phyloP scores from a whole-genome alignment of 129 eudicot genomes.

The Flaveria sonorensis region DNA sequence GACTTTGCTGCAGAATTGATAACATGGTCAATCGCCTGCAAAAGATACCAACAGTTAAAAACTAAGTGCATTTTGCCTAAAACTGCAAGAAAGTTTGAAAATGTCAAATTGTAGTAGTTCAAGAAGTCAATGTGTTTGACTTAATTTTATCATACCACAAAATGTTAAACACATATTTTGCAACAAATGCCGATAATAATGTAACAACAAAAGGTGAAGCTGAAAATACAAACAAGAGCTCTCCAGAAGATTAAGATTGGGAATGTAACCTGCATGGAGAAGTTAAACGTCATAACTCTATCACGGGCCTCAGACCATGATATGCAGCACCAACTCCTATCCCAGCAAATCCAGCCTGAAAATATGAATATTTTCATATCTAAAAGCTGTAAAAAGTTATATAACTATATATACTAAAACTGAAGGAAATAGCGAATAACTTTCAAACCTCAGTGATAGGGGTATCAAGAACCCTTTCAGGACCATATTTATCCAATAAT shows the following conservation, averaged over 20 bases:
- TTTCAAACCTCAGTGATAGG: conserved; percentile 71
- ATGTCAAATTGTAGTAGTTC: not conserved
- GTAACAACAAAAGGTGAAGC: conserved; percentile 9
- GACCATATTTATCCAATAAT: conserved; percentile 75
- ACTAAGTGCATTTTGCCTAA: conserved; percentile 10
- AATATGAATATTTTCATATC: conserved; percentile 5
- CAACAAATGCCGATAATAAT: not conserved
- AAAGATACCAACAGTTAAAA: conserved; percentile 14
- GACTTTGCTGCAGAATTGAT: conserved; percentile 99
- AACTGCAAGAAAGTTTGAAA: not conserved
- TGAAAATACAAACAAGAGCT: not conserved
- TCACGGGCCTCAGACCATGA: conserved; percentile 65
- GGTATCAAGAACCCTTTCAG: conserved; percentile 79
- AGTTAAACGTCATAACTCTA: conserved; percentile 91
- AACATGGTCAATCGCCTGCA: conserved; percentile 97
- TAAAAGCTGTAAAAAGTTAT: conserved; percentile 23
- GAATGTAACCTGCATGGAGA: conserved; percentile 77
- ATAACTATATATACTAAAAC: conserved; percentile 16
- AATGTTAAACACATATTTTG: not conserved
- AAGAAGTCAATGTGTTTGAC: not conserved
- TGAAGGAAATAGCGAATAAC: not conserved
- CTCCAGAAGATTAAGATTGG: conserved; percentile 6
- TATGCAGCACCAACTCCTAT: conserved; percentile 86
- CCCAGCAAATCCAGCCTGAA: conserved; percentile 88
- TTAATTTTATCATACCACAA: not conserved